Evolutionary conservation across 2,329 filamentous ascomycete genomes (phyloP), one percentile per base, ranked within the genome.

Genomic region (Talaromyces sp.): DNA sequence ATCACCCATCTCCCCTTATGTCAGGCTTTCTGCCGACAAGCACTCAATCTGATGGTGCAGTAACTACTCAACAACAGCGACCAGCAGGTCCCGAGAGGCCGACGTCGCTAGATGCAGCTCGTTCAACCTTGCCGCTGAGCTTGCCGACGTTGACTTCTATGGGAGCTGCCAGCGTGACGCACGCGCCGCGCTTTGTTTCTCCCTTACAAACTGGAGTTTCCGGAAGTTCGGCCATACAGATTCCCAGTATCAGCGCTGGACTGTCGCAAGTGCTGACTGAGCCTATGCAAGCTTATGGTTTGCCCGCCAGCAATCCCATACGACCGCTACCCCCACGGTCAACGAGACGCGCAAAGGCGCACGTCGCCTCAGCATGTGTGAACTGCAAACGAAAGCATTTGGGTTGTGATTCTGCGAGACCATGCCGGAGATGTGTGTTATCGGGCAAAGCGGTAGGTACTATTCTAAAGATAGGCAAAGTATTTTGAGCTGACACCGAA

Each of bases 361-460:
- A 80, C 67, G 77, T 80, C 29, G 77, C 77, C 31, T 80, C 77
- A 3, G 77, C 77, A 2, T 80, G 77, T 65, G 75, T 80, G 14
- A 79, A 80, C 62, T 80, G 77, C 65, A 80, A 80, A 64, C 77
- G 76, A 65, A 80, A 80, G 65, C 77, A 80, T 62, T 62, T 80
- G 56, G 74, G 77, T 46, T 80, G 77, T 63, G 77, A 80, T 62
- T 72, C 75, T 29, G 75, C 73, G 55, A 72, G 77, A 46, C 77
- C 77, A 24, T 80, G 77, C 66, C 74, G 74, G 63, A 67, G 77
- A 67, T 80, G 77, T 67, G 74, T 79, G 48, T 68, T 78, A 52
- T 73, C 75, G 48, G 77, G 77, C 12, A 80, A 79, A 68, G 74
- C 78, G 63, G 77, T 79, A 70, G 73, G 75, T 68, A n/a, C 48